Conservation (phyloP, 371 early-diverging fungal species). For the Zancudomyces culisetae region DNA sequence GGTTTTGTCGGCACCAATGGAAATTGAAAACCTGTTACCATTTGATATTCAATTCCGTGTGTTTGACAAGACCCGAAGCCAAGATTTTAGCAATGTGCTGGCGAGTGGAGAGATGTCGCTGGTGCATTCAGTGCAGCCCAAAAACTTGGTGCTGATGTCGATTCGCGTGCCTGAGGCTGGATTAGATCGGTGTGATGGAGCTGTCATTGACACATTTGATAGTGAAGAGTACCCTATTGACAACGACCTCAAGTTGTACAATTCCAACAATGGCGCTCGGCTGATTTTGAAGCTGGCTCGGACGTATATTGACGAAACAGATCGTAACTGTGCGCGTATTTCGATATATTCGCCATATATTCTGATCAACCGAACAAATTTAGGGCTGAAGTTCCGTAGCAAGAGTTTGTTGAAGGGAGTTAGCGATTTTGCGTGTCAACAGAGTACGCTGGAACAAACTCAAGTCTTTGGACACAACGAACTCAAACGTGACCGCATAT, state of each 20-base stretch:
- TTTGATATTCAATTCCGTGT: slow-evolving; percentile 60
- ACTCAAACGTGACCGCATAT: background rate
- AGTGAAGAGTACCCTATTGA: slow-evolving; percentile 47
- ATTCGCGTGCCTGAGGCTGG: slow-evolving; percentile 55
- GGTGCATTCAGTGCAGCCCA: slow-evolving; percentile 69
- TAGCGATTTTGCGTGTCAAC: slow-evolving; percentile 46
- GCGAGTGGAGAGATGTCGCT: slow-evolving; percentile 52
- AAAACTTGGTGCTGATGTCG: slow-evolving; percentile 54
- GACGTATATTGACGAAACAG: slow-evolving; percentile 22
- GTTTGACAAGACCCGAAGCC: slow-evolving; percentile 50
- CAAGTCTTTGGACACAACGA: background rate
- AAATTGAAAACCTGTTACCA: slow-evolving; percentile 88
- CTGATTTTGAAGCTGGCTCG: slow-evolving; percentile 37
- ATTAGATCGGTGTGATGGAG: slow-evolving; percentile 46
- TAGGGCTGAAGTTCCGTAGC: slow-evolving; percentile 56
- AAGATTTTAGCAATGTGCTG: slow-evolving; percentile 40
- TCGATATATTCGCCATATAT: slow-evolving; percentile 46
- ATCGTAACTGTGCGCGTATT: slow-evolving; percentile 24
- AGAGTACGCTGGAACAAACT: slow-evolving; percentile 9
- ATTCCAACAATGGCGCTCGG: slow-evolving; percentile 36
- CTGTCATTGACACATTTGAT: slow-evolving; percentile 63
- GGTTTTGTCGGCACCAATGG: slow-evolving; percentile 69
- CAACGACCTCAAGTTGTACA: slow-evolving; percentile 44
- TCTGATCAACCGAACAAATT: slow-evolving; percentile 80
- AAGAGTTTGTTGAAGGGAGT: slow-evolving; percentile 55